These are phyloP conservation scores for Chlorella vulgaris DNA, from an alignment of 139 green algal genomes.

Conservation along the genomic window DNA sequence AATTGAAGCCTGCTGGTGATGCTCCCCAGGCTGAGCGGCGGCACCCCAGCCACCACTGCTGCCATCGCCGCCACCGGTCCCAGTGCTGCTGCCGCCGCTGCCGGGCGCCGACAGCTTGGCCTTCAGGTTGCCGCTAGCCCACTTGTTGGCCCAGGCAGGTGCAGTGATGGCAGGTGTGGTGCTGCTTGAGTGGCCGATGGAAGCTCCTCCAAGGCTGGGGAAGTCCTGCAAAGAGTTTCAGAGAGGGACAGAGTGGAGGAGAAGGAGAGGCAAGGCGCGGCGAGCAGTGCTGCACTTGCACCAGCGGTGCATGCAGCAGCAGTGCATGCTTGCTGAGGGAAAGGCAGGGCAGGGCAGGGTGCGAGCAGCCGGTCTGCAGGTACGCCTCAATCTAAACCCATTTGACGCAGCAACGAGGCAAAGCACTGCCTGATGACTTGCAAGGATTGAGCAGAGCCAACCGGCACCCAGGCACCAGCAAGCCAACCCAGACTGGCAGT, in stretches of 20 bases:
- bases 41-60: background rate
- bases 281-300: background rate
- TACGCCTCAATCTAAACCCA: no score
- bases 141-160: constrained; percentile 12
- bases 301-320: background rate
- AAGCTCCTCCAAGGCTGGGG: background rate
- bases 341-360: background rate
- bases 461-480: no score
- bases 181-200: background rate
- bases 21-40: no score
- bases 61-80: background rate
- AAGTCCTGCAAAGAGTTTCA: constrained; percentile 10
- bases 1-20: no score
- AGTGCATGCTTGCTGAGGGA: background rate
- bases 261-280: no score
- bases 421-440: no score
- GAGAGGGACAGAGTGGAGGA: background rate
- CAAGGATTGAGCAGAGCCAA: no score
- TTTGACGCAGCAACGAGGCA: no score
- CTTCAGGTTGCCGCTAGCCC: background rate
- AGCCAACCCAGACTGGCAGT: no score
- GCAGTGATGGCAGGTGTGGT: no score
- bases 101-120: background rate
- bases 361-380: background rate
- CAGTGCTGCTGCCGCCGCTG: background rate